Evolutionary conservation across 257 asterid genomes (phyloP).

Genomic region (Echium plantagineum): DNA sequence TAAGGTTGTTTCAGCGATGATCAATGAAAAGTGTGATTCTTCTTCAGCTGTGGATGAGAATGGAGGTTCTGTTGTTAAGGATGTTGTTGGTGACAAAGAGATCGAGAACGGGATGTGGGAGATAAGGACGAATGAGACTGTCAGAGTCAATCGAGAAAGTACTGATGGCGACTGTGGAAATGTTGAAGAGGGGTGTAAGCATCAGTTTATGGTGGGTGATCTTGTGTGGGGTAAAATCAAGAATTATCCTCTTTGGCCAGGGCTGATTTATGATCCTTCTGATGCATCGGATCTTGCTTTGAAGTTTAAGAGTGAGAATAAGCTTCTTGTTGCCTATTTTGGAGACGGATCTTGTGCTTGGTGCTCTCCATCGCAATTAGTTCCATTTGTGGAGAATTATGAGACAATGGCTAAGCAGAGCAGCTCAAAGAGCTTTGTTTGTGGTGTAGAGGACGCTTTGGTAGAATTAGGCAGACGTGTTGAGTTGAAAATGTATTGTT

Average conservation of each 20-base stretch:
- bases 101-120: not conserved
- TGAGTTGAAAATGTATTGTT: conserved; percentile 37
- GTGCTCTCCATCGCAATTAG: conserved; percentile 39
- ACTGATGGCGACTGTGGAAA: not conserved
- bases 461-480: conserved; percentile 39
- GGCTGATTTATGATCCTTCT: not conserved
- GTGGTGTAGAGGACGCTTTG: conserved; percentile 37
- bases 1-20: not conserved
- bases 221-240: conserved; percentile 7
- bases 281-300: not conserved
- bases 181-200: not conserved
- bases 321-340: conserved; percentile 11
- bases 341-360: conserved; percentile 44
- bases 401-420: conserved; percentile 24
- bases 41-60: not conserved
- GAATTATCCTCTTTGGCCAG: conserved; percentile 3
- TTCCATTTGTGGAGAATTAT: conserved; percentile 31
- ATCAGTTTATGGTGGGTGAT: conserved; percentile 1
- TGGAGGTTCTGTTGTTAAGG: not conserved
- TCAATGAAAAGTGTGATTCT: no score
- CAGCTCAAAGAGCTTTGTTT: conserved; percentile 22
- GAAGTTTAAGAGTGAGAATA: not conserved
- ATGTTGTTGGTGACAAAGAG: no score
- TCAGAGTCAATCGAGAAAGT: not conserved
- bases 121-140: not conserved